Percentiles rank a stretch among this genome's conserved stretches.
Conservation (phyloP, 2,329 filamentous ascomycete genomes). For the Grosmannia penicillata region DNA sequence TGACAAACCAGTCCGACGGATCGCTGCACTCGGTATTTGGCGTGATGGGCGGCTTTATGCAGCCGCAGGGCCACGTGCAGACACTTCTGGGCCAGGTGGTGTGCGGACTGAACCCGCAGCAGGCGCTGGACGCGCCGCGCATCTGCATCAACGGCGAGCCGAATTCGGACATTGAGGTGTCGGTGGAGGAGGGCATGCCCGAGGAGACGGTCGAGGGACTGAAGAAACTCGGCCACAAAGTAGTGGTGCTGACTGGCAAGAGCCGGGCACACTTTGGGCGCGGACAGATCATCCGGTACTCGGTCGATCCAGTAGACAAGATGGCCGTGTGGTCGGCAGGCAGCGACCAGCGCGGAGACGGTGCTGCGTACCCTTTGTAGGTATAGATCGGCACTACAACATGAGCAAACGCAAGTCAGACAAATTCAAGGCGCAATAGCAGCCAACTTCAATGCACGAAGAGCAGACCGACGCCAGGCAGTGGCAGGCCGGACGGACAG, state of each 20-base stretch:
- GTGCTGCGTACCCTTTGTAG: slow-evolving; percentile 43
- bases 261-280: slow-evolving; percentile 61
- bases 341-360: slow-evolving; percentile 79
- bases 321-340: slow-evolving; percentile 70
- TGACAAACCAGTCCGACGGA: slow-evolving; percentile 62
- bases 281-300: slow-evolving; percentile 72
- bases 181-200: slow-evolving; percentile 69
- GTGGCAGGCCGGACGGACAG: too few species aligned
- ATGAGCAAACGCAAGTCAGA: too few species aligned
- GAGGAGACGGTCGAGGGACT: slow-evolving; percentile 53
- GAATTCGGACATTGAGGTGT: slow-evolving; percentile 51
- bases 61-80: slow-evolving; percentile 92
- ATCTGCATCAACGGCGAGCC: slow-evolving; percentile 68
- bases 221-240: slow-evolving; percentile 54
- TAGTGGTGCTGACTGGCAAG: slow-evolving; percentile 52
- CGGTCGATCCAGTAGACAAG: slow-evolving; percentile 54
- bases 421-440: too few species aligned
- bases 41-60: slow-evolving; percentile 98
- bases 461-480: too few species aligned
- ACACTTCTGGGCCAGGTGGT: slow-evolving; percentile 80
- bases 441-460: too few species aligned
- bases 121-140: slow-evolving; percentile 80
- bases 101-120: slow-evolving; percentile 69
- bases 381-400: slow-evolving; percentile 6
- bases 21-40: slow-evolving; percentile 77